Evolutionary conservation across 2,329 filamentous ascomycete genomes (phyloP).

Genomic region (Nothomitra cinnamomea): DNA sequence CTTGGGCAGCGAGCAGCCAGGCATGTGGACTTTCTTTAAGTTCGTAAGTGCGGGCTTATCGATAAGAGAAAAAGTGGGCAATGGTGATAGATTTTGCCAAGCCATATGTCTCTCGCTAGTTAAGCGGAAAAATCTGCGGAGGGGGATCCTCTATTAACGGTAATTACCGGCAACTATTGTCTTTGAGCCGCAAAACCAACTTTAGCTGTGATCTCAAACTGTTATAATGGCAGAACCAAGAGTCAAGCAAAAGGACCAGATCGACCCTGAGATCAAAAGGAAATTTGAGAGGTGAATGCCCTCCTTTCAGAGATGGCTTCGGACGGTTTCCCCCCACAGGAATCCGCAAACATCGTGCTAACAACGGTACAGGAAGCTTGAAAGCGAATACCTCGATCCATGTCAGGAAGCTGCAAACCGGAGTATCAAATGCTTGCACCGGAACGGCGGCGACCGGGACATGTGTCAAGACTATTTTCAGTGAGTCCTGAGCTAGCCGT

Average conservation of each 20-base stretch:
- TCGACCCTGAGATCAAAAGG: not conserved
- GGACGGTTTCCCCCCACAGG: not conserved
- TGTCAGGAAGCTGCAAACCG: slow-evolving; percentile 5
- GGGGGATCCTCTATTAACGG: not conserved
- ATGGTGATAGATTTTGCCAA: not conserved
- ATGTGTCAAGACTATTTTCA: slow-evolving; percentile 8
- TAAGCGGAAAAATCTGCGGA: too few relatives aligned
- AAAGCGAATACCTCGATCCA: slow-evolving; percentile 7
- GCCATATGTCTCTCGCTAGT: too few relatives aligned
- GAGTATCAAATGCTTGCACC: slow-evolving; percentile 6
- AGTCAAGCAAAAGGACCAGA: not conserved
- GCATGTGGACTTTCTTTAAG: not conserved
- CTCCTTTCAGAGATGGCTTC: not conserved
- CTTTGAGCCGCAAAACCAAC: not conserved
- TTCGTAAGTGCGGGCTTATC: not conserved
- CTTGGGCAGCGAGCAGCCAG: too few relatives aligned
- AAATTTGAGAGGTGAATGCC: slow-evolving; percentile 2
- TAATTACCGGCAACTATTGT: not conserved
- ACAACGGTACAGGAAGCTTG: not conserved
- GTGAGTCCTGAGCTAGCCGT: not conserved
- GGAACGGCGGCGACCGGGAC: slow-evolving; percentile 6
- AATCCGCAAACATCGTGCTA: not conserved
- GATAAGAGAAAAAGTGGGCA: not conserved
- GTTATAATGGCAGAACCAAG: not conserved
- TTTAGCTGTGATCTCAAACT: not conserved